phyloP scores from a whole-genome alignment of 768 basidiomycete genomes.

The Tricholoma sp. region DNA sequence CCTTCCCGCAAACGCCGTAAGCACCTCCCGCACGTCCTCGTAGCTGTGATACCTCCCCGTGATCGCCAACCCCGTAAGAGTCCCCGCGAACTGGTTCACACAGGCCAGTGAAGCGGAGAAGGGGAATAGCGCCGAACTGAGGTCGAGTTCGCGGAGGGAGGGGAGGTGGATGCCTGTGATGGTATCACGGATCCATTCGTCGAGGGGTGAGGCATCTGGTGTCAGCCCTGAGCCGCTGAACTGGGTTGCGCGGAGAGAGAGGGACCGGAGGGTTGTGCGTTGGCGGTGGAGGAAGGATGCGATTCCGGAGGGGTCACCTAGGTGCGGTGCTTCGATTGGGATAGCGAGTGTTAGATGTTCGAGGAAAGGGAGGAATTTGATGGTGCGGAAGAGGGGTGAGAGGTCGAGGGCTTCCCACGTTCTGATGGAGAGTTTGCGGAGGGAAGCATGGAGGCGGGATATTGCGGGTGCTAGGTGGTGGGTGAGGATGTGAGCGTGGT shows the following conservation, averaged over 20 bases:
- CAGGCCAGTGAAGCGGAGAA: slow-evolving; percentile 38
- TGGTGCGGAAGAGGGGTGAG: slow-evolving; percentile 33
- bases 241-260: slow-evolving; percentile 39
- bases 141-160: slow-evolving; percentile 7
- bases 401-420: slow-evolving; percentile 42
- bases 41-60: slow-evolving; percentile 35
- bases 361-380: slow-evolving; percentile 28
- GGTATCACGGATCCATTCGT: slow-evolving; percentile 31
- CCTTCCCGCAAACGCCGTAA: slow-evolving; percentile 18
- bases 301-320: slow-evolving; percentile 36
- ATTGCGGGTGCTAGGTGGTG: slow-evolving; percentile 35
- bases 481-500: slow-evolving; percentile 28
- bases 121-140: slow-evolving; percentile 21
- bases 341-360: slow-evolving; percentile 34
- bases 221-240: slow-evolving; percentile 29
- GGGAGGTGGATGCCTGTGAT: slow-evolving; percentile 24
- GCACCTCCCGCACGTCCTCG: slow-evolving; percentile 28
- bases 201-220: slow-evolving; percentile 27
- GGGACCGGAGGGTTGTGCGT: slow-evolving; percentile 26
- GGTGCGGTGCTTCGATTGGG: slow-evolving; percentile 34
- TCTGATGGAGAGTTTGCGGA: slow-evolving; percentile 35
- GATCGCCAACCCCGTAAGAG: slow-evolving; percentile 31
- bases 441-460: slow-evolving; percentile 27
- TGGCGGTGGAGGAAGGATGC: slow-evolving; percentile 33
- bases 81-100: slow-evolving; percentile 33